Conservation (phyloP, 768 basidiomycete genomes). For the Sporobolomyces phaffii region DNA sequence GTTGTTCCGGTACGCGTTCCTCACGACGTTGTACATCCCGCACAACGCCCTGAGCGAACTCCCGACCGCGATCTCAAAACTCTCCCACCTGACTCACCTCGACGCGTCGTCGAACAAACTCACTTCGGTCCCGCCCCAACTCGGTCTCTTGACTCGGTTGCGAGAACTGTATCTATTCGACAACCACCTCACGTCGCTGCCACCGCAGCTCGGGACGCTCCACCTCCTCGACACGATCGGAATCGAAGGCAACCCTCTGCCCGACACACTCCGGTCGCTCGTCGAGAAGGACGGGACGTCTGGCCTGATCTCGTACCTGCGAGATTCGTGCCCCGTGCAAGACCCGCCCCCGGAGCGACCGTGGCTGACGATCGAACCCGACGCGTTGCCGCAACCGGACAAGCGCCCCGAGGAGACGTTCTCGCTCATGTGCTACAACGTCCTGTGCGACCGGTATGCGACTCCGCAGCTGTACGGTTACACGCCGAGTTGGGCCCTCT, state of each 20-base stretch:
- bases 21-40: conserved; percentile 90
- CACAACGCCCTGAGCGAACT: conserved; percentile 77
- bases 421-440: conserved; percentile 82
- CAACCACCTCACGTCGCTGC: conserved; percentile 80
- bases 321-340: conserved; percentile 83
- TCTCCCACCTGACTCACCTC: conserved; percentile 78
- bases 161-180: conserved; percentile 94
- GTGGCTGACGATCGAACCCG: conserved; percentile 52
- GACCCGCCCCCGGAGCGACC: conserved; percentile 69
- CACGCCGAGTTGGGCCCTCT: conserved; percentile 90
- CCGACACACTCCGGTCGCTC: conserved; percentile 65
- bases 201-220: conserved; percentile 77
- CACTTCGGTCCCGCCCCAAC: conserved; percentile 67
- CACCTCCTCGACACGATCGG: conserved; percentile 90
- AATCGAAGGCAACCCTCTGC: conserved; percentile 93
- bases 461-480: conserved; percentile 87
- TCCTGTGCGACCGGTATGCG: conserved; percentile 84
- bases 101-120: conserved; percentile 88
- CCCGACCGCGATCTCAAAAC: conserved; percentile 72
- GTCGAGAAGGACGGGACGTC: conserved; percentile 93
- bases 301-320: conserved; percentile 79
- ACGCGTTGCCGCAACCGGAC: conserved; percentile 43
- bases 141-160: conserved; percentile 81
- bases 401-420: conserved; percentile 70
- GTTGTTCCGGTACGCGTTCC: conserved; percentile 78